These are phyloP conservation scores for Pseudogymnoascus sp. DNA, from an alignment of 2,329 filamentous ascomycete genomes.

Conservation along the genomic window DNA sequence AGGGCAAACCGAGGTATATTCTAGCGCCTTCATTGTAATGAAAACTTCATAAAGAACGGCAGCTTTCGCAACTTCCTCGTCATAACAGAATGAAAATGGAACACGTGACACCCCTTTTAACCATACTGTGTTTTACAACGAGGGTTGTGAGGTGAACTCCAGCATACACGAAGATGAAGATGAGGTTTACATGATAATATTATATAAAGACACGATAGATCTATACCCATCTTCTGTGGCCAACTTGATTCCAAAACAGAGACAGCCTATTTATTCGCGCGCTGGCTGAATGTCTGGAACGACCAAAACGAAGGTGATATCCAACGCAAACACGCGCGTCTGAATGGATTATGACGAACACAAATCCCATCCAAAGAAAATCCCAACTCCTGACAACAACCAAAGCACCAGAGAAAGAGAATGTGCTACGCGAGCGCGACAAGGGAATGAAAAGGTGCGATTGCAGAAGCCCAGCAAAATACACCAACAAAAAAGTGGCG, in stretches of 20 bases:
- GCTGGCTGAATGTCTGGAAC: neutral
- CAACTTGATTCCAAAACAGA: neutral
- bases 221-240: neutral
- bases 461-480: neutral
- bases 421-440: neutral
- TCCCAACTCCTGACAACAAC: neutral
- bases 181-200: neutral
- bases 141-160: neutral
- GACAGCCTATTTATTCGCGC: neutral
- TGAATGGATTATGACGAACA: neutral
- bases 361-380: neutral
- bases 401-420: neutral
- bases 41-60: neutral
- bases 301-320: neutral
- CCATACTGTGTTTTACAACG: neutral
- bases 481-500: neutral
- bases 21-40: neutral
- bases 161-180: neutral
- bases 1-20: neutral
- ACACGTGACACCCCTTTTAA: neutral
- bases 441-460: neutral
- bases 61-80: neutral
- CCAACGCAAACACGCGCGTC: neutral
- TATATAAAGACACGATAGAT: neutral
- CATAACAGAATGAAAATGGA: neutral